Base-by-base conservation (phyloP, 23 red algal genomes). In the Chondrus crispus region DNA sequence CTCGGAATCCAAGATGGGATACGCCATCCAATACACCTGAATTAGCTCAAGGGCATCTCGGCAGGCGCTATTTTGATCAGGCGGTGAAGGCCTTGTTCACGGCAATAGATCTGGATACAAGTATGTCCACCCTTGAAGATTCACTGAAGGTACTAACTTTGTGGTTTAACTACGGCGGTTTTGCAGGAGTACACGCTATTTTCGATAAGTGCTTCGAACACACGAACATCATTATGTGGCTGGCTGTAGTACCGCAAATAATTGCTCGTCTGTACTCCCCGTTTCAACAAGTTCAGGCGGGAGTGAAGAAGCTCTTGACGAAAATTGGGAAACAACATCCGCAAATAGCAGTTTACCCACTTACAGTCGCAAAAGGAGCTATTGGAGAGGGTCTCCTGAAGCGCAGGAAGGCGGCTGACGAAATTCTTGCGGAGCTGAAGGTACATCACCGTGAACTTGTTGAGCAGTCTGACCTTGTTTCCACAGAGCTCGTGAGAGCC, bases 161-260 rank as follows among this genome's bases (percentile, higher is more conserved):
- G 16, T 99, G 97, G 97, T 99, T 99, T 63, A 92, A 93, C 30
- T 99, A 96, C 46, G 97, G 97, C 49, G 94, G 89, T 9, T 60
- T 92, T 32, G 62, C 86, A 4, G 74, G 74, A 55, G 73, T 95
- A 10, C 81, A 95, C 58, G 74, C 62, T 8, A 72, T 85, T 35
- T 85, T 99, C 47, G 78, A 91, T 40, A 46, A 85, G 20, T 88
- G 94, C 45, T 96, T 99, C 60, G 66, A 84, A 45, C 52, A 38
- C 8, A 92, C 97, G 29, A 89, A 96, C 51, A 87, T 90, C 37
- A 93, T 93, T 22, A 85, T 80, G 70, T 99, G 97, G 97, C 92
- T 99, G 20, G 97, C 94, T 48, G 97, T 99, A 37, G 94, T 99
- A 44, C 97, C 97, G 29, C 97, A 99, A 88, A 96, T 99, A 52